Conservation (phyloP, 2,329 filamentous ascomycete species). For the Tolypocladium tropicale region DNA sequence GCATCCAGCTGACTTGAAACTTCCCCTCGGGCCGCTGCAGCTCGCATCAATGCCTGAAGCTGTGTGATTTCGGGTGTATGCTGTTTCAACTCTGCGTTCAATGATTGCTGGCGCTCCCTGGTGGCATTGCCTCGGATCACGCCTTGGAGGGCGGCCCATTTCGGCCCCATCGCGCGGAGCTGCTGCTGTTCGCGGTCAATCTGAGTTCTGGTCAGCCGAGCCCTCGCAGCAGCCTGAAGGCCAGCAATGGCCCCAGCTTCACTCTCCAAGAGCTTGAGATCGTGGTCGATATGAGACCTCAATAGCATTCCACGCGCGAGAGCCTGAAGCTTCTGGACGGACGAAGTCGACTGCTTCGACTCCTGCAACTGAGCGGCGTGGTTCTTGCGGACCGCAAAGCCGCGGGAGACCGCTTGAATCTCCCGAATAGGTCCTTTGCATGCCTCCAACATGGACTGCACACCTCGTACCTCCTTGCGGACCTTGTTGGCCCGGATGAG, state of each 20-base stretch:
- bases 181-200: conserved; percentile 39
- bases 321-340: conserved; percentile 53
- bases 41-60: conserved; percentile 44
- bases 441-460: conserved; percentile 47
- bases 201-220: conserved; percentile 46
- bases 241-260: conserved; percentile 39
- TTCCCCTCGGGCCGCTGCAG: conserved; percentile 41
- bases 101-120: conserved; percentile 31
- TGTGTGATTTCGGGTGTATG: conserved; percentile 32
- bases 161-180: conserved; percentile 36
- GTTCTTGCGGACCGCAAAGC: conserved; percentile 52
- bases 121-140: conserved; percentile 35
- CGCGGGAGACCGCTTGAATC: conserved; percentile 57
- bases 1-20: conserved; percentile 36
- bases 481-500: conserved; percentile 61
- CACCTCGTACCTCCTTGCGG: conserved; percentile 45
- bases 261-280: conserved; percentile 40
- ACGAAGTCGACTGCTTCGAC: conserved; percentile 38
- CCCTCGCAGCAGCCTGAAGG: conserved; percentile 59
- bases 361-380: conserved; percentile 45
- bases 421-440: conserved; percentile 54
- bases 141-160: conserved; percentile 36
- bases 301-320: conserved; percentile 56
- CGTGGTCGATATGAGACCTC: conserved; percentile 44
- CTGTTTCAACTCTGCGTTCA: conserved; percentile 37